phyloP scores from a whole-genome alignment of 2,329 filamentous ascomycete species.

The Fusarium pseudograminearum region DNA sequence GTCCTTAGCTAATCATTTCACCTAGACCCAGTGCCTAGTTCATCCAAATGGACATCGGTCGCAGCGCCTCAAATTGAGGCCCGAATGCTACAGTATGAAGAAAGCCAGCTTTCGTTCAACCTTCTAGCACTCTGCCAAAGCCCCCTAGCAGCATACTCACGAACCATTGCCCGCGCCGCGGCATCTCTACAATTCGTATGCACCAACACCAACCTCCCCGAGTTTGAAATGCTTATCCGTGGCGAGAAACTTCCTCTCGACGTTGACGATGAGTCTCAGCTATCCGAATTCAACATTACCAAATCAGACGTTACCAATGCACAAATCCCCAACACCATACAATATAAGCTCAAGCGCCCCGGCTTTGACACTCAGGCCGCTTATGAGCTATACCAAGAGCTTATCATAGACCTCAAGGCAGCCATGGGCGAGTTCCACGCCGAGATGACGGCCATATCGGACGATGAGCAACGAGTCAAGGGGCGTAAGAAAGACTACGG shows the following conservation, averaged over 20 bases:
- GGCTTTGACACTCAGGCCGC: conserved; percentile 44
- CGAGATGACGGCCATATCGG: conserved; percentile 60
- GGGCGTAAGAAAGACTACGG: conserved; percentile 76
- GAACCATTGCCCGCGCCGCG: conserved; percentile 58
- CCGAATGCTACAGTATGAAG: conserved; percentile 75
- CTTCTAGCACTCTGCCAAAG: conserved; percentile 80
- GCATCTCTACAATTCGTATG: conserved; percentile 56
- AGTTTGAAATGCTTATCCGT: conserved; percentile 43
- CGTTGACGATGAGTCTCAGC: conserved; percentile 37
- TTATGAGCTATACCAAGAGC: conserved; percentile 53
- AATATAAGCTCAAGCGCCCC: conserved; percentile 24
- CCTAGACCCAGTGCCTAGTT: conserved; percentile 30
- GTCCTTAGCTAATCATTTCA: conserved; percentile 11
- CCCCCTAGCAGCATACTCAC: conserved; percentile 65
- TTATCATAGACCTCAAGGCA: conserved; percentile 57
- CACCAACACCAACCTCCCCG: conserved; percentile 42
- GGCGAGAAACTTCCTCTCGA: conserved; percentile 42
- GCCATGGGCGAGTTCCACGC: conserved; percentile 61
- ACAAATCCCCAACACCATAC: conserved; percentile 30
- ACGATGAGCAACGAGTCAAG: conserved; percentile 65
- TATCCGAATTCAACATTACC: conserved; percentile 51
- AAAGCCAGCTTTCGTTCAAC: conserved; percentile 77
- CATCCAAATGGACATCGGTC: conserved; percentile 72
- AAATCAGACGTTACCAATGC: conserved; percentile 43
- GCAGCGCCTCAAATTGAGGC: conserved; percentile 73